Evolutionary conservation across 306 rosid genomes (phyloP).

Genomic region (Delonix regia): DNA sequence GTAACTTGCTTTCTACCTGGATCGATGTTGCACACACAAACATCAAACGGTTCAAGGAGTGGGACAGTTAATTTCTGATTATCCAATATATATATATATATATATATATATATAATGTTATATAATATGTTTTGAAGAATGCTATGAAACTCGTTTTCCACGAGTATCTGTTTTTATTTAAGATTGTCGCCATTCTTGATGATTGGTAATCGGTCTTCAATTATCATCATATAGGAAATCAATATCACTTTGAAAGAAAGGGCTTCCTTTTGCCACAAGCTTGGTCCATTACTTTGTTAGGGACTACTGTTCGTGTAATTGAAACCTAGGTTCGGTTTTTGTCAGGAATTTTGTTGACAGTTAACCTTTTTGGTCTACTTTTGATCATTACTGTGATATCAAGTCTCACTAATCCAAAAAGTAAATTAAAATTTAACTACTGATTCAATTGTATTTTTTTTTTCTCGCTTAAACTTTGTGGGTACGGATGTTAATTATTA

Average conservation of each 20-base stretch:
- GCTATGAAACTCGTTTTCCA: not conserved
- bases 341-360: not conserved
- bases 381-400: not conserved
- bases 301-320: not conserved
- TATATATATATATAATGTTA: not conserved
- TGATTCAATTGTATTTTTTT: too few species aligned
- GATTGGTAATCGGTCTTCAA: too few species aligned
- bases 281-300: too few species aligned
- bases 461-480: too few species aligned
- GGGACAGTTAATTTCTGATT: not conserved
- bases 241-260: too few species aligned
- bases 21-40: not conserved
- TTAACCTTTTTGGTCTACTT: not conserved
- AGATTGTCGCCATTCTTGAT: not conserved
- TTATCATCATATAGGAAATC: too few species aligned
- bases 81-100: not conserved
- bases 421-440: too few species aligned
- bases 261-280: too few species aligned
- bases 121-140: not conserved
- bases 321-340: not conserved
- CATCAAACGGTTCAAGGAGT: not conserved
- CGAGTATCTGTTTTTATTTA: not conserved
- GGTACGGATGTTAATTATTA: too few species aligned
- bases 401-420: too few species aligned
- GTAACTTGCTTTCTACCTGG: not conserved